Evolutionary conservation across 164 flowering plant species (phyloP).

Genomic region (Nymphaea colorata): DNA sequence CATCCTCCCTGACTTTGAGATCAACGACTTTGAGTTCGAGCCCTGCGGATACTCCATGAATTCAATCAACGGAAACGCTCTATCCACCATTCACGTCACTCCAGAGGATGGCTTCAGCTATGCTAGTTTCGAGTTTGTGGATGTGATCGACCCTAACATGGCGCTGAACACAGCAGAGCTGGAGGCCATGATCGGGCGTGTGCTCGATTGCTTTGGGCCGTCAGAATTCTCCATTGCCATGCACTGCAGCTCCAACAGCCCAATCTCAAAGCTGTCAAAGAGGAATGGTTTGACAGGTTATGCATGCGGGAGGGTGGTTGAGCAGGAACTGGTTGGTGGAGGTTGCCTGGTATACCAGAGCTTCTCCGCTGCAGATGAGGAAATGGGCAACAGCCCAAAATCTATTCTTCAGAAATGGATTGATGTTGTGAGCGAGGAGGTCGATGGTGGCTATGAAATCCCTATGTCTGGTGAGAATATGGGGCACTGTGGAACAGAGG

Average conservation of each 20-base stretch:
- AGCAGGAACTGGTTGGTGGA: constrained; percentile 35
- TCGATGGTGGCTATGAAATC: background rate
- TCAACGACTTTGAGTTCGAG: constrained; percentile 67
- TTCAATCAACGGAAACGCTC: constrained; percentile 37
- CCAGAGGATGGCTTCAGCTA: constrained; percentile 88
- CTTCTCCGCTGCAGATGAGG: constrained; percentile 5
- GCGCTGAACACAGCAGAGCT: constrained; percentile 17
- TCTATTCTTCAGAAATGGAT: background rate
- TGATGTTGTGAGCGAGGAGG: background rate
- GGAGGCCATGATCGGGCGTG: constrained; percentile 28
- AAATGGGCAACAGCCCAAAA: background rate
- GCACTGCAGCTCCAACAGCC: constrained; percentile 14
- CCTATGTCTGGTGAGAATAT: background rate
- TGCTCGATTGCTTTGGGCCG: constrained; percentile 46
- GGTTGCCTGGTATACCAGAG: constrained; percentile 27
- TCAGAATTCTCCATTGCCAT: constrained; percentile 45
- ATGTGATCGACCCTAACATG: constrained; percentile 12
- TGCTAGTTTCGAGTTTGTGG: constrained; percentile 66
- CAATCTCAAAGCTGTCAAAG: background rate
- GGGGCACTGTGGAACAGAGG: background rate
- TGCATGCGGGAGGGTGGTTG: constrained; percentile 16
- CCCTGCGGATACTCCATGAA: constrained; percentile 94
- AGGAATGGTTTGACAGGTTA: background rate
- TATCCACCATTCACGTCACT: constrained; percentile 68
- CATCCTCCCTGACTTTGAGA: constrained; percentile 37